Evolutionary conservation across 208 protist species (phyloP).

Genomic region (Trypanosoma congolense): DNA sequence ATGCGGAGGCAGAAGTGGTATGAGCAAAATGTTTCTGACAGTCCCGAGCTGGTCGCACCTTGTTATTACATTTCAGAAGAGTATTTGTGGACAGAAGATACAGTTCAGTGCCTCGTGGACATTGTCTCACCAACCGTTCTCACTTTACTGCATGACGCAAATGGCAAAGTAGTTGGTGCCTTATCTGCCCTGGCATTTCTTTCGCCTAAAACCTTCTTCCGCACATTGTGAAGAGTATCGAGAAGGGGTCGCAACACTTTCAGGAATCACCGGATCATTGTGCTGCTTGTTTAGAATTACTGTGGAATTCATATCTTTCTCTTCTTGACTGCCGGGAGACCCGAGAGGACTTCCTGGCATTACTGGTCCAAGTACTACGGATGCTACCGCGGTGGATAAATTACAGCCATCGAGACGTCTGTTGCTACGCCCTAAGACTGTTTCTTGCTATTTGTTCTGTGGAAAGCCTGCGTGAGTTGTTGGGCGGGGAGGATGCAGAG

Average conservation of each 20-base stretch:
- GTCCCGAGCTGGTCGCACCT: not conserved
- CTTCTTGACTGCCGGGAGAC: constrained; percentile 17
- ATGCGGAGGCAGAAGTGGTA: constrained; percentile 10
- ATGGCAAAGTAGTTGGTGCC: constrained; percentile 13
- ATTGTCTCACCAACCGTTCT: constrained; percentile 41
- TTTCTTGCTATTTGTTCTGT: constrained; percentile 21
- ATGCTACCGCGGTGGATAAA: constrained; percentile 27
- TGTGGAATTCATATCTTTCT: constrained; percentile 17
- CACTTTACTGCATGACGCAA: constrained; percentile 31
- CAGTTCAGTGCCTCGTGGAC: constrained; percentile 40
- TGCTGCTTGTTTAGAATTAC: constrained; percentile 22
- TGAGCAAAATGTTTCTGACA: not conserved
- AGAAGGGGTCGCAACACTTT: constrained; percentile 25
- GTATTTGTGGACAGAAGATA: constrained; percentile 34
- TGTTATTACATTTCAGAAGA: constrained; percentile 4
- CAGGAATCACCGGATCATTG: constrained; percentile 32
- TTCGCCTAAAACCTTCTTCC: constrained; percentile 30
- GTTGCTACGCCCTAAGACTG: constrained; percentile 7
- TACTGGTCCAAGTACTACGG: constrained; percentile 26
- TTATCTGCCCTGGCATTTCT: constrained; percentile 37
- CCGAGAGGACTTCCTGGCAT: constrained; percentile 23
- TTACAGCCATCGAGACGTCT: constrained; percentile 19
- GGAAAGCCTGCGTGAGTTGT: constrained; percentile 16
- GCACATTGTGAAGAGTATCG: constrained; percentile 26
- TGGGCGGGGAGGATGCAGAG: constrained; percentile 24